phyloP scores from a whole-genome alignment of 2,329 filamentous ascomycete species.

The Dryadomyces sulphureus region DNA sequence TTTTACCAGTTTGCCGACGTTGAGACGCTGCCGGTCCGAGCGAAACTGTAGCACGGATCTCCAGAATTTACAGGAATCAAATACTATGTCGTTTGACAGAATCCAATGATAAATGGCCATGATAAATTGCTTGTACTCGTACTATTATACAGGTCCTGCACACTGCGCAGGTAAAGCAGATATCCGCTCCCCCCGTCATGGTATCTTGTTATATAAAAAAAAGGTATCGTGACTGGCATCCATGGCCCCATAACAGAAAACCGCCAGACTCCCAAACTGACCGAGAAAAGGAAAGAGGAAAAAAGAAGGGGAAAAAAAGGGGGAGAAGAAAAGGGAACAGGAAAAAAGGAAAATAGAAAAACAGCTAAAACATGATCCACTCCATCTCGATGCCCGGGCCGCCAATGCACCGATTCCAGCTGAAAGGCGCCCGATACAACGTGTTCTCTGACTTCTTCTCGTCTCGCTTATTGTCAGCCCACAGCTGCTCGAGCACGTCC shows the following conservation, averaged over 20 bases:
- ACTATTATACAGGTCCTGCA: not conserved
- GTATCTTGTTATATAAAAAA: not conserved
- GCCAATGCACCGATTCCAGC: conserved; percentile 43
- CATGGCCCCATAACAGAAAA: not conserved
- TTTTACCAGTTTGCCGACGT: conserved; percentile 69
- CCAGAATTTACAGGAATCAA: no score
- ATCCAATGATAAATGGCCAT: not conserved
- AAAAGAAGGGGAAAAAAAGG: no score
- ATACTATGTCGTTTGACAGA: no score
- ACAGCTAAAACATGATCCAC: conserved; percentile 47
- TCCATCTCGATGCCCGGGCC: conserved; percentile 43
- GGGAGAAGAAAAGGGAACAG: no score
- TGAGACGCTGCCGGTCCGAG: conserved; percentile 34
- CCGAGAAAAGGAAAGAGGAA: no score
- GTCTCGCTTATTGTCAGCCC: conserved; percentile 28
- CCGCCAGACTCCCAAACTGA: not conserved
- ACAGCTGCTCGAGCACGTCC: conserved; percentile 73
- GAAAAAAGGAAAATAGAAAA: not conserved
- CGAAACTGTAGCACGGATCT: not conserved
- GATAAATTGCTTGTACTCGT: not conserved
- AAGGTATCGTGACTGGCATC: not conserved
- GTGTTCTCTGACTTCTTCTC: conserved; percentile 29
- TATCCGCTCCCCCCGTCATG: not conserved
- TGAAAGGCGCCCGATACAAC: conserved; percentile 34
- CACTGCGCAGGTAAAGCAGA: no score